A percentile compares a stretch with the other conserved stretches of the same genome.
These are phyloP conservation scores for Ophiostoma tasmaniense DNA, from an alignment of 2,329 filamentous ascomycete species.

Conservation along the genomic window DNA sequence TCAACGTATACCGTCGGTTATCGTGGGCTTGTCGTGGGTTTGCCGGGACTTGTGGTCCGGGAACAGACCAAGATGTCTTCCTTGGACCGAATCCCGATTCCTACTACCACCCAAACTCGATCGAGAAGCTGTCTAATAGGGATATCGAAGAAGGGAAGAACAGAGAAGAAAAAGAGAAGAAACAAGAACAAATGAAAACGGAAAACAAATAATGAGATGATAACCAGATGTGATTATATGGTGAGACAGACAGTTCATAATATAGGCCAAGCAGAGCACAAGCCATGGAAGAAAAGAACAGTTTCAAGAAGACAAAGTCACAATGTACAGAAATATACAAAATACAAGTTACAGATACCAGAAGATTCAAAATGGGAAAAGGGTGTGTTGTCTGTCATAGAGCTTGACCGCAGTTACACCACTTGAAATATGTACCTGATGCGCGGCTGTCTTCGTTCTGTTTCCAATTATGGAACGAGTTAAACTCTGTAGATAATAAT, in stretches of 20 bases:
- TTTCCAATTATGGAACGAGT: neutral
- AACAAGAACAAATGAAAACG: neutral
- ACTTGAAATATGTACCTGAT: neutral
- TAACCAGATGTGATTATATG: no score
- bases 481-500: no score
- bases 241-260: neutral
- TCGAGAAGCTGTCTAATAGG: no score
- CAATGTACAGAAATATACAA: neutral
- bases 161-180: neutral
- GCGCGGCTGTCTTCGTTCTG: neutral
- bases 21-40: no score
- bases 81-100: neutral
- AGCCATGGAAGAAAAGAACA: neutral
- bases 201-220: no score
- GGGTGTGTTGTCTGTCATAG: neutral
- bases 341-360: neutral
- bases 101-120: neutral
- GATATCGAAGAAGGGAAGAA: neutral
- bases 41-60: no score
- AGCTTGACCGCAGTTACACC: neutral
- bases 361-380: no score
- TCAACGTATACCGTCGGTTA: no score
- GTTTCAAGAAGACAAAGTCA: neutral
- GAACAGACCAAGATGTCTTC: no score
- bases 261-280: neutral